A percentile compares a stretch with the other conserved stretches of the same genome.
Conservation (phyloP, 345 rosid genomes). For the Leavenworthia alabamica region DNA sequence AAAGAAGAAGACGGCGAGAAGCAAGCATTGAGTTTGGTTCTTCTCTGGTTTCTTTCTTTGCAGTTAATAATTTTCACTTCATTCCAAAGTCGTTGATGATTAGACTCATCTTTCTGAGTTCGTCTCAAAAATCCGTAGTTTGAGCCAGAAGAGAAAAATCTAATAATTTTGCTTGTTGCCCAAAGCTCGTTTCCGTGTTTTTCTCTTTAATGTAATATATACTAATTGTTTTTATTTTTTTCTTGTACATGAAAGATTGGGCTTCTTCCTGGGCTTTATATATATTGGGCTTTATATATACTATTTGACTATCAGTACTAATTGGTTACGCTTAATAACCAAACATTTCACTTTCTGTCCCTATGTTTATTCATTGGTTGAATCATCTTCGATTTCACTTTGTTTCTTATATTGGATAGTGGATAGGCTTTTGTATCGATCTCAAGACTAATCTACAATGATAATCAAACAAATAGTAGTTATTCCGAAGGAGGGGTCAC, state of each 20-base stretch:
- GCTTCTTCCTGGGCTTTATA: not conserved
- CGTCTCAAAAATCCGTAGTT: not conserved
- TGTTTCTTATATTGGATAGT: not conserved
- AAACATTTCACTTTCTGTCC: no score
- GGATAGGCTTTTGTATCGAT: not conserved
- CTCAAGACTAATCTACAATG: not conserved
- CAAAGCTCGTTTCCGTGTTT: conserved; percentile 16
- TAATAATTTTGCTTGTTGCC: not conserved
- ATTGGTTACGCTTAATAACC: not conserved
- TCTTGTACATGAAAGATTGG: not conserved
- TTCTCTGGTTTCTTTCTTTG: not conserved
- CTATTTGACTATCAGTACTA: not conserved
- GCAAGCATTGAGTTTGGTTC: conserved; percentile 29
- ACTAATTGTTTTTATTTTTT: not conserved
- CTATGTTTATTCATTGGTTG: not conserved
- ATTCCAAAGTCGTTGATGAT: not conserved
- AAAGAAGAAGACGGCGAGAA: conserved; percentile 36
- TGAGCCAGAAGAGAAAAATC: not conserved
- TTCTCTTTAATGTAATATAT: not conserved
- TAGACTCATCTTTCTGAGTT: not conserved
- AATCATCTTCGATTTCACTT: not conserved
- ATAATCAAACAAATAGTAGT: not conserved
- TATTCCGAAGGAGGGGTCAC: no score
- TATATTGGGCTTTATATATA: not conserved
- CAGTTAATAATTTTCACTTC: not conserved